Evolutionary conservation across 345 rosid species (phyloP), one percentile per base, ranked within the genome.

Genomic region (Hibiscus syriacus): DNA sequence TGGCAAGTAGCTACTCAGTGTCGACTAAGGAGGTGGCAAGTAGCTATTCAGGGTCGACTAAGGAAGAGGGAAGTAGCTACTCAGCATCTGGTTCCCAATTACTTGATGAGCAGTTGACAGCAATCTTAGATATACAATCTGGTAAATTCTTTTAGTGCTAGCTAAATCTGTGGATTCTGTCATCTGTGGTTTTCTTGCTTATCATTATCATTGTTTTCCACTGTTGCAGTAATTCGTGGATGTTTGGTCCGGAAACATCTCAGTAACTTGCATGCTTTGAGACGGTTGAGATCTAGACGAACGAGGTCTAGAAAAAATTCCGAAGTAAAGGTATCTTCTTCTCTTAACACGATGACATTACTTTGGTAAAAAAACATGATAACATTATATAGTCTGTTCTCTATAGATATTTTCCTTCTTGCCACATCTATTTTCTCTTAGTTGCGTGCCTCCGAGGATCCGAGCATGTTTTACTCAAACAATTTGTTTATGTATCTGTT

Each of bases 221-320:
- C 54, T 64, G 29, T 69, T 76, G 78, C 83, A 95, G 99, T 39
- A 36, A 83, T 92, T 56, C 96, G 99, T 55, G 98, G 96, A 29
- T 90, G 94, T 87, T 74, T 90, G 84, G 89, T 80, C 66, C 86
- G 91, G 56, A 87, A 66, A 66, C 78, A 82, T 20, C 78, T 86
- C 5, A 70, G 22, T 59, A 70, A 76, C 38, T 74, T 72, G 81
- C 77, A 53, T 49, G 76, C 81, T 69, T 60, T 72, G 72, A 85
- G 78, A 62, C 70, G 70, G 55, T 78, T 54, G 60, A 83, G 79
- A 66, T 73, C 78, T 53, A 81, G 64, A 72, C 68, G 77, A 65
- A 85, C 74, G 78, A 67, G 56, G 0, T 76, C 79, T 74, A 82
- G 74, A 76, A 85, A 77, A 69, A 67, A 17, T 73, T 84, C 90